Evolutionary conservation across 2,329 filamentous ascomycete species (phyloP), one percentile per base, ranked within the genome.

Genomic region (Cercospora janseana): DNA sequence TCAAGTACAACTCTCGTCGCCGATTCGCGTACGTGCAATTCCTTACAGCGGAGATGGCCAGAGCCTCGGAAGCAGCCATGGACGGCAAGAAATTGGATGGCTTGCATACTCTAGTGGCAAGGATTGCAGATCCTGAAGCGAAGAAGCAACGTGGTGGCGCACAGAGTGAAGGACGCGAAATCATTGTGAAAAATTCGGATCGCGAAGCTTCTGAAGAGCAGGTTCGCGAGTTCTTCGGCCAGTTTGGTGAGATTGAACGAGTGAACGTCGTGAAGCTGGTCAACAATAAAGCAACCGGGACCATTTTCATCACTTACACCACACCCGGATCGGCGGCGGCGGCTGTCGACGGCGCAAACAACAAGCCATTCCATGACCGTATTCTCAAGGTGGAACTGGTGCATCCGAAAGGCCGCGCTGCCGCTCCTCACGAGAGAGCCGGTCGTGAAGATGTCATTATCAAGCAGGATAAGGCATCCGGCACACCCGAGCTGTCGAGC

Each of bases 11-110:
- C 63, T 85, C 86, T 1, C 85, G 88, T 60, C 87, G 93, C 24
- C 86, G 93, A 18, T 98, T 98, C 72, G 96, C 91, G 73, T 98
- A 98, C 68, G 78, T 96, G 5, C 88, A 94, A n/a, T 96, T 96
- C 66, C 79, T 83, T 40, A 81, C 82, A 24, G 70, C 79, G 2
- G 76, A 78, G n/a, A 79, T 81, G 45, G 88, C 90, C 0, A 77
- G 81, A 29, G 81, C 80, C 3, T 68, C 67, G 41, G 91, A 91
- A 1, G 85, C 84, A 0, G 72, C 81, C 51, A 79, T 95, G 41
- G 79, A 96, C 63, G 86, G 86, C 20, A 83, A 78, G 49, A 67
- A 83, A 16, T 70, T 95, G 0, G 86, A 85, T 18, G 82, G 81
- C 20, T 79, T 80, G 21, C 83, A 84, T 59, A 83, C 79, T 58